Evolutionary conservation across 108 stramenopile genomes (phyloP).

Genomic region (Nannochloropsis granulata): DNA sequence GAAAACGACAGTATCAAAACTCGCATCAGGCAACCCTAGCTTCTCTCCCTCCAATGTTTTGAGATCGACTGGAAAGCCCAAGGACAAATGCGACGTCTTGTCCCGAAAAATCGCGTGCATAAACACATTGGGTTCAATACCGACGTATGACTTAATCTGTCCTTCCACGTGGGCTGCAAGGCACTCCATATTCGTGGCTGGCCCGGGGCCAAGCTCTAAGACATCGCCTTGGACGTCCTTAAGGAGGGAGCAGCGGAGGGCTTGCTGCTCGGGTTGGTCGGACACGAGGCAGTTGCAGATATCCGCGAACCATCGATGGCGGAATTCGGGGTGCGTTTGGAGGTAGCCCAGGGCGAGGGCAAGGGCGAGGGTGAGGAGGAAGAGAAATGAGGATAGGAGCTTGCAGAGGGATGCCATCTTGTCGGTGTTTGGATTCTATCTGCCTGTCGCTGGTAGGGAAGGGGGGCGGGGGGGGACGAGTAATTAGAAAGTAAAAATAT

Average conservation of each 20-base stretch:
- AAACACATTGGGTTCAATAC: slow-evolving; percentile 39
- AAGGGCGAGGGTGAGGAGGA: not conserved
- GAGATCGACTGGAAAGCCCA: slow-evolving; percentile 30
- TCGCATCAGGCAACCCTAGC: slow-evolving; percentile 16
- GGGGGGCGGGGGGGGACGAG: no score
- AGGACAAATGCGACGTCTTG: slow-evolving; percentile 17
- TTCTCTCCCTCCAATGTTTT: slow-evolving; percentile 35
- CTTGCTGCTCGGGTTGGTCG: not conserved
- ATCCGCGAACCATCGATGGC: not conserved
- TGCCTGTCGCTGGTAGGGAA: no score
- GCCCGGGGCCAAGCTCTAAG: slow-evolving; percentile 43
- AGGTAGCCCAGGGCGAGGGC: not conserved
- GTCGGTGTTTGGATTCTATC: no score
- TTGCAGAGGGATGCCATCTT: not conserved
- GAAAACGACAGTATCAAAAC: slow-evolving; percentile 36
- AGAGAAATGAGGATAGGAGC: not conserved
- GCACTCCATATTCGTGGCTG: slow-evolving; percentile 45
- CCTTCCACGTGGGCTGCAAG: slow-evolving; percentile 1
- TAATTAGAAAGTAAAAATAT: no score
- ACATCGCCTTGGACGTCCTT: slow-evolving; percentile 1
- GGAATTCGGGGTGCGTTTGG: not conserved
- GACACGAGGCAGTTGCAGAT: not conserved
- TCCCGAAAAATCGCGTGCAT: slow-evolving; percentile 31
- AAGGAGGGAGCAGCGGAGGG: slow-evolving; percentile 3
- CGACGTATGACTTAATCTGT: slow-evolving; percentile 37